Conservation (phyloP, 108 stramenopile genomes). For the Mediolabrus comicus region DNA sequence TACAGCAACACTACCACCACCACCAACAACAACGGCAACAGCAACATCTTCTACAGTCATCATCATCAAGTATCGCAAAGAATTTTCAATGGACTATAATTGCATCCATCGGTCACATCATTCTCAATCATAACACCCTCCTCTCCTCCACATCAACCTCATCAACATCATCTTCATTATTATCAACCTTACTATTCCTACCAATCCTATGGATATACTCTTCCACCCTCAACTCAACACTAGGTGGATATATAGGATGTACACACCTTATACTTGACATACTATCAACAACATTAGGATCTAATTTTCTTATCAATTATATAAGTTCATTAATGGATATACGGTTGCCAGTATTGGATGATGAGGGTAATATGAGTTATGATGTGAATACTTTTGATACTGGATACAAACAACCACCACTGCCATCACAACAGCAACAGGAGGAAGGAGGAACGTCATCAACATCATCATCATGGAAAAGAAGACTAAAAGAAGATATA, state of each 20-base stretch:
- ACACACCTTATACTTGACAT: background rate
- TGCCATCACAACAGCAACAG: no score
- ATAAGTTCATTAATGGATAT: background rate
- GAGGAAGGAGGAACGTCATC: background rate
- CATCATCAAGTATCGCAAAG: background rate
- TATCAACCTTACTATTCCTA: background rate
- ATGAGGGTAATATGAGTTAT: background rate
- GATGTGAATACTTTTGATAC: background rate
- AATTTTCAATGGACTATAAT: background rate
- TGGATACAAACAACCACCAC: no score
- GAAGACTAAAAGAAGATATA: background rate
- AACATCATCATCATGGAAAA: background rate
- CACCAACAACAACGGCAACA: background rate
- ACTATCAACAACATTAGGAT: background rate
- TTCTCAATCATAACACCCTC: background rate
- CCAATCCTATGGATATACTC: conserved; percentile 1
- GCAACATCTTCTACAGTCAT: background rate
- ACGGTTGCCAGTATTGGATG: conserved; percentile 18
- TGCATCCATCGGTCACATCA: background rate
- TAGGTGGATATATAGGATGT: background rate
- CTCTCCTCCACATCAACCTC: background rate
- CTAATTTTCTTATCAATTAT: background rate
- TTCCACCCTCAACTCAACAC: background rate
- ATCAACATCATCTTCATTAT: background rate
- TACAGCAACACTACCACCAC: background rate